Evolutionary conservation across 306 rosid species (phyloP), one percentile per base, ranked within the genome.

Genomic region (Cyclanthera cordifolia): DNA sequence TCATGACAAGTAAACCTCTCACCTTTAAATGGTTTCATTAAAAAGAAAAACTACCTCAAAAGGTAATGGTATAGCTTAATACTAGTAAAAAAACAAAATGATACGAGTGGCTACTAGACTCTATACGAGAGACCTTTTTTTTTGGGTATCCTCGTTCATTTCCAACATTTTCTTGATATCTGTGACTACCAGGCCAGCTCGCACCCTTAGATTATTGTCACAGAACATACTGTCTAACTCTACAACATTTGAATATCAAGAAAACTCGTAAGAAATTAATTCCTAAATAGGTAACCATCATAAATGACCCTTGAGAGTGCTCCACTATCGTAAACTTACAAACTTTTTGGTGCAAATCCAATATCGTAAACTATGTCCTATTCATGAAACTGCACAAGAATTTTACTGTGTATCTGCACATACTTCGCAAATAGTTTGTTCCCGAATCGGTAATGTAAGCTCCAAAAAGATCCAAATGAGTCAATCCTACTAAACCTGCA

Each of bases 401-500:
- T 47, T 25, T 61, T 9, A 63, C 45, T 16, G 13, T 47, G 32
- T 1, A 52, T 69, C 28, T 43, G 12, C n/a, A 65, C 93, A 47
- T 89, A 93, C 98, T 83, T 74, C 73, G 85, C 76, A 93, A 78
- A 81, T 83, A 72, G 68, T 76, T 80, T 54, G 94, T 89, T 82
- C 98, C 98, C 37, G 80, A 70, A 72, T 93, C 98, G 37, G 96
- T 82, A 71, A 93, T 87, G 57, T 81, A 90, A 52, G 98, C 98
- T 50, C 96, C 96, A 58, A 93, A 93, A 64, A 93, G 90, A 86
- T 93, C 98, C 72, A 93, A 84, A 73, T 89, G 95, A 10, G 86
- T 87, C 75, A 93, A 89, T 52, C 87, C 85, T 32, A 92, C 90
- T 84, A 93, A 78, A 83, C 85, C 98, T 93, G 91, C 78, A 81